Percentiles rank a stretch among this genome's conserved stretches.
Conservation (phyloP, 345 rosid genomes). For the Turnera subulata region DNA sequence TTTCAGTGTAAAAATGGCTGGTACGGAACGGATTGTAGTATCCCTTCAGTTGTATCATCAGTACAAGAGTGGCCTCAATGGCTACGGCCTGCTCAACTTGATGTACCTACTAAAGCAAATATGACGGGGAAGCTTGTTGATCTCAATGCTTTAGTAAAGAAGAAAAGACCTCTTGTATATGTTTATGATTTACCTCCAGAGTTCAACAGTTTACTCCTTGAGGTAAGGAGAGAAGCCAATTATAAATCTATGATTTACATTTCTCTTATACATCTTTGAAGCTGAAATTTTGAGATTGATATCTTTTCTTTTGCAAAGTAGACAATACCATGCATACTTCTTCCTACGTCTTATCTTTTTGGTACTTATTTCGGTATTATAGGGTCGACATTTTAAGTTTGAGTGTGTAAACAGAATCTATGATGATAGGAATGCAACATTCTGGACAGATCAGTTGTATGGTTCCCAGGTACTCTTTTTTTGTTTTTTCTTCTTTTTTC, state of each 20-base stretch:
- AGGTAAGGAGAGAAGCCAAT: conserved; percentile 42
- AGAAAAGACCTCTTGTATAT: conserved; percentile 86
- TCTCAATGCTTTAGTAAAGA: conserved; percentile 62
- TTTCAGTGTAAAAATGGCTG: conserved; percentile 81
- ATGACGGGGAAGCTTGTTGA: conserved; percentile 37
- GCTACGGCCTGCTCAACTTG: conserved; percentile 85
- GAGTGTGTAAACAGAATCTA: conserved; percentile 90
- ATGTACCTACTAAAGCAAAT: conserved; percentile 43
- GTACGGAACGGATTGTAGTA: conserved; percentile 89
- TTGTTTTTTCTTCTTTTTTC: no score
- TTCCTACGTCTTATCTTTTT: no score
- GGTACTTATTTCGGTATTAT: conserved; percentile 28
- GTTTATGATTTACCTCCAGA: conserved; percentile 92
- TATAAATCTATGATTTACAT: not conserved
- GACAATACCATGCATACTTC: no score
- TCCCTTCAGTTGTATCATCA: conserved; percentile 72
- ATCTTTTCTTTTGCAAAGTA: conserved; percentile 8
- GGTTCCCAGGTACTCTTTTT: conserved; percentile 74
- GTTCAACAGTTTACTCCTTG: conserved; percentile 90
- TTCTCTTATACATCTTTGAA: conserved; percentile 7
- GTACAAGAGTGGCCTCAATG: conserved; percentile 84
- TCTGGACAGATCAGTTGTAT: conserved; percentile 86
- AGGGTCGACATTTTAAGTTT: conserved; percentile 90
- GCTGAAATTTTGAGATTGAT: not conserved
- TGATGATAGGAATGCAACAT: conserved; percentile 66